These are phyloP conservation scores for Erodium texanum DNA, from an alignment of 441 rosid genomes.

Conservation along the genomic window DNA sequence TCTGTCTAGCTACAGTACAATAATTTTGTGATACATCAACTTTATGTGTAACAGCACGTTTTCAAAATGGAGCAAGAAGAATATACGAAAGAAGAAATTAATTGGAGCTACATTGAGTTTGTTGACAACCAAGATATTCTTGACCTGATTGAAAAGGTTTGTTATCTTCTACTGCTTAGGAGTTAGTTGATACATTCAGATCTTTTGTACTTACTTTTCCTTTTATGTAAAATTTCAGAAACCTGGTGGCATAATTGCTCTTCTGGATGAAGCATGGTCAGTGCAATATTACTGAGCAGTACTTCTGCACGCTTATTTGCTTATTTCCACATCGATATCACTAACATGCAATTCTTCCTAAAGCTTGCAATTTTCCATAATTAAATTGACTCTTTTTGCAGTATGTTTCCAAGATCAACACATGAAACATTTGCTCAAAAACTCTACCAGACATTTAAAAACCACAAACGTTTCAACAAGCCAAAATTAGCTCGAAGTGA, in stretches of 20 bases:
- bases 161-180: conserved; percentile 10
- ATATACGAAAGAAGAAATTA: conserved; percentile 61
- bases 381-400: conserved; percentile 28
- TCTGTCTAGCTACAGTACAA: conserved; percentile 9
- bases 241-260: conserved; percentile 99
- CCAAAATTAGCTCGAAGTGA: conserved; percentile 91
- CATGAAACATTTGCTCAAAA: conserved; percentile 98
- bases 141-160: conserved; percentile 58
- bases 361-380: conserved; percentile 9
- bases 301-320: conserved; percentile 10
- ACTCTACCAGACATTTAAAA: conserved; percentile 90
- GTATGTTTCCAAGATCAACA: conserved; percentile 99
- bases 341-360: conserved; percentile 12
- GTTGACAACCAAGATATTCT: conserved; percentile 67
- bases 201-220: not conserved
- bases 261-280: conserved; percentile 99
- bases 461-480: conserved; percentile 85
- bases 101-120: conserved; percentile 22
- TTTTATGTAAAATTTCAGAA: conserved; percentile 50
- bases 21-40: not conserved
- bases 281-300: conserved; percentile 21
- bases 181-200: conserved; percentile 4
- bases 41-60: conserved; percentile 44
- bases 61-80: conserved; percentile 87
- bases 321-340: conserved; percentile 18